phyloP scores from a whole-genome alignment of 331 rosid genomes.

The Prunus yedoensis region DNA sequence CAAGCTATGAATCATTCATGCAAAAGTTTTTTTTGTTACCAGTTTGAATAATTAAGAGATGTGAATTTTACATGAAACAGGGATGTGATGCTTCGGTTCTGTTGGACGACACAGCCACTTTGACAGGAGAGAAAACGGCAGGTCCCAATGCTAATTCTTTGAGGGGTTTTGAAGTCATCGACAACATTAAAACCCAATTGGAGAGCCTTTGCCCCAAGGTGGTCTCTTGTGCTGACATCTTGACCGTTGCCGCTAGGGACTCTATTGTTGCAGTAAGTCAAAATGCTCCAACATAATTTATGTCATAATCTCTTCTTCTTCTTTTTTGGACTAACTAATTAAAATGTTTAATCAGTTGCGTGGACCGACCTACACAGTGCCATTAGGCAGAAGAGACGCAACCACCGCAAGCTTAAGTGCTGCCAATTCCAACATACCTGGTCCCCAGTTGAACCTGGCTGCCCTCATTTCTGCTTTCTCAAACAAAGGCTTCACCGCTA shows the following conservation, averaged over 20 bases:
- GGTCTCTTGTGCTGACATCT: constrained; percentile 77
- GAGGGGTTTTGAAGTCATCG: constrained; percentile 63
- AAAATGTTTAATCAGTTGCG: constrained; percentile 45
- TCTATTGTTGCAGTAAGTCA: constrained; percentile 61
- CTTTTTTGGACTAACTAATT: background rate
- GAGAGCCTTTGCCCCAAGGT: constrained; percentile 53
- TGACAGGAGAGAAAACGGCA: constrained; percentile 66
- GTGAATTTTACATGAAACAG: constrained; percentile 2
- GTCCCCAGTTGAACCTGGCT: constrained; percentile 39
- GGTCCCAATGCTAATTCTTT: constrained; percentile 50
- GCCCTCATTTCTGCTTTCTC: constrained; percentile 50
- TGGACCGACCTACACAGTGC: constrained; percentile 56
- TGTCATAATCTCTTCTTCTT: no score
- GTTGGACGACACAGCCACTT: constrained; percentile 61
- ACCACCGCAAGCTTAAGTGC: constrained; percentile 58
- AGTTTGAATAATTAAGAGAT: background rate
- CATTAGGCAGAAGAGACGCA: constrained; percentile 74
- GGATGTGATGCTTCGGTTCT: constrained; percentile 79
- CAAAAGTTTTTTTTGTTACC: background rate
- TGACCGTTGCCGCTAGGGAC: constrained; percentile 64
- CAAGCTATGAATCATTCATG: no score
- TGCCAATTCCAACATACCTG: constrained; percentile 60
- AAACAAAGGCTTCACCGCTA: constrained; percentile 57
- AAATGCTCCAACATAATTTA: no score
- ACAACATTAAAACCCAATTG: constrained; percentile 50